Base-by-base conservation (phyloP, 495 filamentous ascomycete genomes). In the Aspergillus steynii region DNA sequence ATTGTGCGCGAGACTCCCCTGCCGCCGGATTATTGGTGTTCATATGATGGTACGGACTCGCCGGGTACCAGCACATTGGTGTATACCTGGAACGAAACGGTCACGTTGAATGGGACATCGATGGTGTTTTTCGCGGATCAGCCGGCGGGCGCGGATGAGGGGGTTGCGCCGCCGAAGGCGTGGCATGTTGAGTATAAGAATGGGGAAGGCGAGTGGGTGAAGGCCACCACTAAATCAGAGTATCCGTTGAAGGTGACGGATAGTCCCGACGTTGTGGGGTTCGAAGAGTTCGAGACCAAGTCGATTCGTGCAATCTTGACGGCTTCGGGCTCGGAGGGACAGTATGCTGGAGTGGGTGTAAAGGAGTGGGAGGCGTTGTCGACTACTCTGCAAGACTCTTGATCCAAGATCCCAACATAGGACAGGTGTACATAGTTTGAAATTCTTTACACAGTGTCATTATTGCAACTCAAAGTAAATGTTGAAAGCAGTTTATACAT, bases 331-430 rank as follows among this genome's bases (percentile, higher is more conserved):
- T 12, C 26, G 5, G 10, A 34, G 14, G 37, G 27, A 9, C 55
- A 57, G n/a, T 57, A 50, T 57, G 55, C 45, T 32, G 55, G 55
- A 2, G 28, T 57, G 27, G 55, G 25, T 1, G 46, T 57, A 2
- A 57, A 57, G 29, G 55, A 57, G 46, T 57, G 55, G 55, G 55
- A 50, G 46, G 55, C 45, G 25, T 15, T 57, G 45, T 55, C 53
- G 29, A 55, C 53, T 14, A 55, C 53, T 14, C 8, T 55, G 26
- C 53, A 55, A 3, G 20, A 32, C 8, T 37, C 9, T 20, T 42
- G 32, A 25, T 9, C 3, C 3, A 10, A 32, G 28, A 5, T 14
- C 2, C 15, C 7, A 5, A 29, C 4, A 12, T 5, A 51, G 26
- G 9, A 28, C 26, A 29, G 14, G 5, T 52, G 25, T 52, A 50